A percentile compares a stretch with the other conserved stretches of the same genome.
phyloP scores from a whole-genome alignment of 306 rosid species.

The Glycine tomentella region DNA sequence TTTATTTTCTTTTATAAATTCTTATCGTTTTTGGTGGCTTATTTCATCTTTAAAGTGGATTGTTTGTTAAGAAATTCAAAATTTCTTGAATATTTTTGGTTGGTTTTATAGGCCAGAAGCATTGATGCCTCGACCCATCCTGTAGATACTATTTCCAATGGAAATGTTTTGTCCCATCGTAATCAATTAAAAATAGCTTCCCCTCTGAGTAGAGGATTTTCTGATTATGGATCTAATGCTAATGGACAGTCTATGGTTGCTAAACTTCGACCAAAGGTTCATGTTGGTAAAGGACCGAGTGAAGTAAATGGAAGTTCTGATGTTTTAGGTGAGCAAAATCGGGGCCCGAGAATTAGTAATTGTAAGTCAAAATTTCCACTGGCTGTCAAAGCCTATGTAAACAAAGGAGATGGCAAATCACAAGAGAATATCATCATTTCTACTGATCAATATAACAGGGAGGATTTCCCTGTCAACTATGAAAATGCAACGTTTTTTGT shows the following conservation, averaged over 20 bases:
- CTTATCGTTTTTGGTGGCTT: not conserved
- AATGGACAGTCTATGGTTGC: conserved; percentile 59
- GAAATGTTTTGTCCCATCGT: conserved; percentile 60
- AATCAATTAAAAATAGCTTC: conserved; percentile 64
- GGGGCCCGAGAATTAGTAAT: conserved; percentile 83
- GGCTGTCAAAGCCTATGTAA: conserved; percentile 71
- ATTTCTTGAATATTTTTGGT: conserved; percentile 16
- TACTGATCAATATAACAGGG: conserved; percentile 86
- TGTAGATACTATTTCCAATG: conserved; percentile 61
- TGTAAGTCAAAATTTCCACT: conserved; percentile 66
- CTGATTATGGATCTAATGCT: conserved; percentile 68
- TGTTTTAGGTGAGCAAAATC: conserved; percentile 81
- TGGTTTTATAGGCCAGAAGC: conserved; percentile 60
- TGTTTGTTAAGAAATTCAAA: not conserved
- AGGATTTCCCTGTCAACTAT: conserved; percentile 69
- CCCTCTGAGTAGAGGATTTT: conserved; percentile 55
- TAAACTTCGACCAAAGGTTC: conserved; percentile 67
- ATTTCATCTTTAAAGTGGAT: conserved; percentile 13
- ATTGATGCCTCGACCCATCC: conserved; percentile 58
- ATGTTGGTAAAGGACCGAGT: conserved; percentile 57
- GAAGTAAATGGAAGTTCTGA: conserved; percentile 64
- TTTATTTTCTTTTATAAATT: not conserved
- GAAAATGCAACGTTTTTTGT: conserved; percentile 80
- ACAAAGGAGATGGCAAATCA: conserved; percentile 66
- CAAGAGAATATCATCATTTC: conserved; percentile 73